Evolutionary conservation across 179 eudicot genomes (phyloP).

Genomic region (Dionaea muscipula): DNA sequence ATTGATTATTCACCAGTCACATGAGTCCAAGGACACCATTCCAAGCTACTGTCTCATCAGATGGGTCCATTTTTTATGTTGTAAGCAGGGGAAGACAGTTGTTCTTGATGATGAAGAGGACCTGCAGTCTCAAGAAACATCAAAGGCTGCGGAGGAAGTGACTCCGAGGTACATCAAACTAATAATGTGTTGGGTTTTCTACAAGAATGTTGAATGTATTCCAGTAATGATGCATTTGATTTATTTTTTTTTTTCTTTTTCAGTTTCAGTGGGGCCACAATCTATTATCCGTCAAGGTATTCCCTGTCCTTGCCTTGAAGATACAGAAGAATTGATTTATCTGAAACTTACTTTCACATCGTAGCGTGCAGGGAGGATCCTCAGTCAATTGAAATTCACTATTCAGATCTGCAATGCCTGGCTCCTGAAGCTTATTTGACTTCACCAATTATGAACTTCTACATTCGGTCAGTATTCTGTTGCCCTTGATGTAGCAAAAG

Average conservation of each 20-base stretch:
- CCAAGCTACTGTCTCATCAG: not conserved
- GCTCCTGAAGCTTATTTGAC: conserved; percentile 67
- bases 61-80: conserved; percentile 5
- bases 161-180: conserved; percentile 14
- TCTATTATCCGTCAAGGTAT: conserved; percentile 86
- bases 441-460: conserved; percentile 88
- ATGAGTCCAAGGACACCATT: not conserved
- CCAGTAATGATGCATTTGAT: conserved; percentile 1
- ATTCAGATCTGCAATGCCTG: conserved; percentile 64
- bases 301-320: conserved; percentile 5
- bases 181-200: not conserved
- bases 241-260: conserved; percentile 6
- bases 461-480: conserved; percentile 45
- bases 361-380: conserved; percentile 56
- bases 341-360: not conserved
- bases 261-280: conserved; percentile 22
- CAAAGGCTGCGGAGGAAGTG: conserved; percentile 21
- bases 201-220: not conserved
- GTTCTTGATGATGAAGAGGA: conserved; percentile 76
- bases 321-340: not conserved
- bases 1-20: not conserved
- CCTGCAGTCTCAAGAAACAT: conserved; percentile 22
- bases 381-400: conserved; percentile 54
- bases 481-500: not conserved
- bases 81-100: conserved; percentile 30